These are phyloP conservation scores for Dacryopinax primogenitus DNA, from an alignment of 768 basidiomycete species.

Conservation along the genomic window DNA sequence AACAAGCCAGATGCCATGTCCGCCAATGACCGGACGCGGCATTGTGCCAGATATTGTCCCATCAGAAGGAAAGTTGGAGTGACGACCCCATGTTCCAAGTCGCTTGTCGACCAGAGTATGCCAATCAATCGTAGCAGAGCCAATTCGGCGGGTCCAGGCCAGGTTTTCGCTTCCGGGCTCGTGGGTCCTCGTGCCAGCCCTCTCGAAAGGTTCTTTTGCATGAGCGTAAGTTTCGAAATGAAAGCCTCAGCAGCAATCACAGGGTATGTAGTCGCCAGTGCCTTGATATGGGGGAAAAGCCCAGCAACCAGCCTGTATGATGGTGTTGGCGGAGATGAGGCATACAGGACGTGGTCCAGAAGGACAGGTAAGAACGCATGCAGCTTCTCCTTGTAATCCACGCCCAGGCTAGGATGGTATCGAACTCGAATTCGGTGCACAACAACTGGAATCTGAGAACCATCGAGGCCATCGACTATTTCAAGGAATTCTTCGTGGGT, in stretches of 20 bases:
- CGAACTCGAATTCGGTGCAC: constrained; percentile 81
- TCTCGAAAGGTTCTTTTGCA: constrained; percentile 86
- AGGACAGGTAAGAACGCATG: constrained; percentile 68
- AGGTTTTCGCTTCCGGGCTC: constrained; percentile 56
- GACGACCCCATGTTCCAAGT: constrained; percentile 79
- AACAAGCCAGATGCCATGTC: constrained; percentile 83
- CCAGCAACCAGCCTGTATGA: constrained; percentile 46
- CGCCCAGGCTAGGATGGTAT: constrained; percentile 82
- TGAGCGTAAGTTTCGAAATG: constrained; percentile 66
- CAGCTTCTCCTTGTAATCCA: constrained; percentile 83
- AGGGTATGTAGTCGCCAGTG: constrained; percentile 70
- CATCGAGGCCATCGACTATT: constrained; percentile 56
- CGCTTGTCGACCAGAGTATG: constrained; percentile 82
- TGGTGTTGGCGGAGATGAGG: constrained; percentile 51
- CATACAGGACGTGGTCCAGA: constrained; percentile 75
- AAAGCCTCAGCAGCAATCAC: constrained; percentile 66
- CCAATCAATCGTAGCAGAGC: constrained; percentile 69
- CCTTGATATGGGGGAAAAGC: constrained; percentile 64
- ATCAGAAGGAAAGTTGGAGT: constrained; percentile 79
- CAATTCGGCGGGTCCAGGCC: constrained; percentile 78
- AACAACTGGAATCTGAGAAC: constrained; percentile 62
- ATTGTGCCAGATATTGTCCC: constrained; percentile 79
- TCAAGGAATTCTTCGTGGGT: constrained; percentile 83
- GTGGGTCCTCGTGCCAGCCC: constrained; percentile 62
- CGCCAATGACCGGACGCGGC: constrained; percentile 55